These are phyloP conservation scores for Vitis riparia DNA, from an alignment of 164 flowering plant genomes.

Conservation along the genomic window DNA sequence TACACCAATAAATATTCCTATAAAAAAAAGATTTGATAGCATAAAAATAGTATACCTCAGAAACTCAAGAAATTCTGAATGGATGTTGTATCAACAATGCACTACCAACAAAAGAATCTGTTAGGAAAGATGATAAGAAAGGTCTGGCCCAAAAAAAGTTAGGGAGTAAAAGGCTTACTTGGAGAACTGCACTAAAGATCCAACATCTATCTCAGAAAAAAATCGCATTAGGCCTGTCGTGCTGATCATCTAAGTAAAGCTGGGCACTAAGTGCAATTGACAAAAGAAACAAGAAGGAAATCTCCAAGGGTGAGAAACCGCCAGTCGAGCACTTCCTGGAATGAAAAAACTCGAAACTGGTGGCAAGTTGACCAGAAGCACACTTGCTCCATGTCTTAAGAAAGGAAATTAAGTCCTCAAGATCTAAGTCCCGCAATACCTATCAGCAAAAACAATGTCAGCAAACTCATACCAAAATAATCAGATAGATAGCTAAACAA, in stretches of 20 bases:
- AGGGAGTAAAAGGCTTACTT: constrained; percentile 40
- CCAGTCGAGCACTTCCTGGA: constrained; percentile 88
- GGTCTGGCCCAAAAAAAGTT: background rate
- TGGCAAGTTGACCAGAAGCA: constrained; percentile 59
- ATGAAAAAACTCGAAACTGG: constrained; percentile 52
- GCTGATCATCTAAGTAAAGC: constrained; percentile 38
- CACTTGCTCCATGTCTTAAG: constrained; percentile 78
- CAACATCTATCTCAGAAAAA: constrained; percentile 57
- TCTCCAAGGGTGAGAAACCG: constrained; percentile 71
- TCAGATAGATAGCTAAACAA: too few relatives aligned
- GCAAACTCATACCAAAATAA: too few relatives aligned
- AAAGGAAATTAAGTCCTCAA: constrained; percentile 26
- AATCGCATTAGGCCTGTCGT: constrained; percentile 55
- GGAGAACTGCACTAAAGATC: constrained; percentile 46
- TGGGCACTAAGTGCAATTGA: constrained; percentile 86
- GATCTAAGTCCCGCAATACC: constrained; percentile 46
- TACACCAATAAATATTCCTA: background rate
- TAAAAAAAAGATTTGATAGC: background rate
- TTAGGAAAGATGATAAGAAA: background rate
- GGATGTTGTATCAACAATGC: constrained; percentile 47
- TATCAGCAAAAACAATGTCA: constrained; percentile 18
- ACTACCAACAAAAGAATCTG: constrained; percentile 25
- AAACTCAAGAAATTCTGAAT: constrained; percentile 28
- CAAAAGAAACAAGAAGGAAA: constrained; percentile 80
- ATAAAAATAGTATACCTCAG: constrained; percentile 32